phyloP scores from a whole-genome alignment of 208 protist genomes.

The Leishmania mexicana region DNA sequence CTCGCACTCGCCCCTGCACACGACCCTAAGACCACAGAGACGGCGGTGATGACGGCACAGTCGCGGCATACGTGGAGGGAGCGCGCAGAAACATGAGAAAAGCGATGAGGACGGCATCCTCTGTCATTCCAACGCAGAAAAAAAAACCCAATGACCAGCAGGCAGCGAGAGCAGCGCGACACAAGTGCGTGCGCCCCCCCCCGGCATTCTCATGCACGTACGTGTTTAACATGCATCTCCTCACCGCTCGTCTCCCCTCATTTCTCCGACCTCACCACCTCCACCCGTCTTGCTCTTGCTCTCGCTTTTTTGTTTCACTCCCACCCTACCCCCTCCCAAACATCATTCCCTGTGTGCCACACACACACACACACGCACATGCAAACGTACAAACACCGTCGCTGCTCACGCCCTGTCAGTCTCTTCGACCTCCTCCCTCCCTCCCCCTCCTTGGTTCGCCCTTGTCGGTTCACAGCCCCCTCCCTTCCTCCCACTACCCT shows the following conservation, averaged over 20 bases:
- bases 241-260: conserved; percentile 3
- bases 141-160: background rate
- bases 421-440: background rate
- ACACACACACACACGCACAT: background rate
- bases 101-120: background rate
- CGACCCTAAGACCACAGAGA: background rate
- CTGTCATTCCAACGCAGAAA: background rate
- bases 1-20: background rate
- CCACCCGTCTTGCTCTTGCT: background rate
- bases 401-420: background rate
- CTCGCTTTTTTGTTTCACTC: background rate
- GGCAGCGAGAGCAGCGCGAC: background rate
- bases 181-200: background rate
- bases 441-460: background rate
- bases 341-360: background rate
- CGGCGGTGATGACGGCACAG: background rate
- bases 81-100: background rate
- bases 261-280: background rate
- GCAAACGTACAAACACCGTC: background rate
- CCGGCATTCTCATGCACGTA: background rate
- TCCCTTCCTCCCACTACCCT: background rate
- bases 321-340: background rate
- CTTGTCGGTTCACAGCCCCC: background rate
- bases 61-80: background rate
- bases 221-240: background rate